Evolutionary conservation across 2,329 filamentous ascomycete genomes (phyloP), one percentile per base, ranked within the genome.

Genomic region (Periglandula ipomoeae): DNA sequence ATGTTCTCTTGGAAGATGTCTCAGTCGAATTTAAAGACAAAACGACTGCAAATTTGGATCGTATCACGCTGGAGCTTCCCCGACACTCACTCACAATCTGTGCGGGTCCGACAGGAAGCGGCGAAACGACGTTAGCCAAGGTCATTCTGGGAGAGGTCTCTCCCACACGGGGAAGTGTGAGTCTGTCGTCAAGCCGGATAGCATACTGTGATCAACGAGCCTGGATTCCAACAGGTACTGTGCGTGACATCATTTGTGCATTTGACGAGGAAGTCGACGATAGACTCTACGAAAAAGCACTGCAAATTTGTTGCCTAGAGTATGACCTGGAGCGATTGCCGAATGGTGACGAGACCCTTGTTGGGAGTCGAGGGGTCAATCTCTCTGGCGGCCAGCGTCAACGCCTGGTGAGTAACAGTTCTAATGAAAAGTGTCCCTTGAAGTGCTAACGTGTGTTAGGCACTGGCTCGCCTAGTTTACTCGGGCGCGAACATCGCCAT

Each of bases 71-170:
- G 7, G 35, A 46, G 11, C 15, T 46, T 10, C 6, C 8, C 7
- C 17, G 13, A 19, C 60, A 58, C 1, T 57, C 58, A 2, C 24
- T 66, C 2, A 48, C 52, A 1, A 56, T 66, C 1, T 52, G 56
- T 7, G 56, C 58, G 1, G 61, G 62, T 4, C 50, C 59, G 7
- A 56, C 56, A 5, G 62, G 58, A 3, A 50, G 55, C 40, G 62
- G 62, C 4, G 65, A 65, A 43, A 56, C 61, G 1, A 54, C 52
- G 1, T 39, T 65, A 22, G 23, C 53, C 1, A 55, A 53, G 4
- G 44, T 53, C 1, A 53, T 66, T 10, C 24, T 57, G 3, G 54
- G 54, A 2, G 55, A 57, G 22, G 24, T 54, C 23, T 5, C 17
- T 8, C 23, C 44, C 5, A 22, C 44, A 5, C 32, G 39, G 7